Base-by-base conservation (phyloP, 345 rosid species). In the Cardamine resedifolia region DNA sequence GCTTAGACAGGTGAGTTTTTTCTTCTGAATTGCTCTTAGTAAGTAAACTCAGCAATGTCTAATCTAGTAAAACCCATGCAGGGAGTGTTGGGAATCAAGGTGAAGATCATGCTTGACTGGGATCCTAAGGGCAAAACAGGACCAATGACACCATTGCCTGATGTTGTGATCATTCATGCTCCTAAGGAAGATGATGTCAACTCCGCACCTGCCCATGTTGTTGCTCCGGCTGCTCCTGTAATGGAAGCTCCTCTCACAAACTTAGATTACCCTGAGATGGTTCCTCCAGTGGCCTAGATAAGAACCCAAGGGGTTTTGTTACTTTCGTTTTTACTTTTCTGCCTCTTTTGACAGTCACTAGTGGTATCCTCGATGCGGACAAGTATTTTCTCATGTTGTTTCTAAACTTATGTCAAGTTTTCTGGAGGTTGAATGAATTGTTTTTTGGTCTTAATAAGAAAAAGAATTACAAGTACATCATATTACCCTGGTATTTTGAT, bases 31-130 rank as follows among this genome's bases (percentile, higher is more conserved):
- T 16, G 4, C 28, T 43, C 1, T 3, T 12, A 14, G n/a, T 56
- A 7, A n/a, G 1, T 26, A 1, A 43, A 4, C 7, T 10, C 16
- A 0, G 16, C 31, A 8, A 18, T 27, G 8, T 19, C 14, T 55
- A 56, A 56, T 15, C 19, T 2, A 12, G 26, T 14, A 31, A 49
- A 15, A 21, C 10, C 1, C 0, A 26, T 66, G 27, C 81, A 86
- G 88, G 91, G 95, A 26, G 91, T 89, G 47, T 80, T 89, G 12
- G 95, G 91, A 27, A 86, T 87, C 79, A 89, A 86, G 83, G 95
- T 86, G 3, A 85, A 81, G 84, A 79, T 86, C 69, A 86, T 84
- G 95, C 88, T 86, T 2, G 91, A 81, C 64, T 89, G 95, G 95
- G 91, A 89, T 78, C 88, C 91, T 0, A 89, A 81, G 81, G 95